Conservation (phyloP, 1,284 basidiomycete genomes). For the Sanghuangporus baumii region DNA sequence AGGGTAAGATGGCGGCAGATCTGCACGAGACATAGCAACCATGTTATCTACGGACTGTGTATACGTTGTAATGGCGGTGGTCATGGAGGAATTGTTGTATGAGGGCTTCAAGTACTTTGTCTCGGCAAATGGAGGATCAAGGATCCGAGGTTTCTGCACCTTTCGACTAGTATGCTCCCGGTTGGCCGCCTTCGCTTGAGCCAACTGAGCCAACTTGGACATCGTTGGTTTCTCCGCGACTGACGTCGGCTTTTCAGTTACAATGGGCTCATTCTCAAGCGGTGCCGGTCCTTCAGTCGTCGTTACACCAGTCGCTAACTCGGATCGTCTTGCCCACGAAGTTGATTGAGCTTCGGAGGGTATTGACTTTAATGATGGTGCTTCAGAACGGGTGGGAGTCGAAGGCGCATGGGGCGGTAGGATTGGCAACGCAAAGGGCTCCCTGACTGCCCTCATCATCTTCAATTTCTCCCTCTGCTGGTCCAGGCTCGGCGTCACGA, state of each 20-base stretch:
- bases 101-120: constrained; percentile 71
- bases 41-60: constrained; percentile 60
- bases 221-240: constrained; percentile 30
- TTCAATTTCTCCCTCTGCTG: neutral
- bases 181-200: constrained; percentile 49
- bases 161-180: constrained; percentile 15
- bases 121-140: constrained; percentile 31
- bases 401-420: neutral
- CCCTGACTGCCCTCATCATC: constrained; percentile 2
- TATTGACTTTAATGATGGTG: neutral
- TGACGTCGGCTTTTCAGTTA: constrained; percentile 18
- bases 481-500: constrained; percentile 18
- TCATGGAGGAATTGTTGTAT: constrained; percentile 68
- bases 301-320: neutral
- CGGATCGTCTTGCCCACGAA: neutral
- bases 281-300: neutral
- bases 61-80: constrained; percentile 74
- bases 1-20: constrained; percentile 23
- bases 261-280: neutral
- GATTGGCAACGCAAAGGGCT: neutral
- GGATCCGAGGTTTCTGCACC: constrained; percentile 21
- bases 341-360: neutral
- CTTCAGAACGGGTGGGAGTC: neutral
- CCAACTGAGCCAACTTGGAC: constrained; percentile 68
- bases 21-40: constrained; percentile 23